phyloP scores from a whole-genome alignment of 2,329 filamentous ascomycete species.

The Chaetomiaceae sp. region DNA sequence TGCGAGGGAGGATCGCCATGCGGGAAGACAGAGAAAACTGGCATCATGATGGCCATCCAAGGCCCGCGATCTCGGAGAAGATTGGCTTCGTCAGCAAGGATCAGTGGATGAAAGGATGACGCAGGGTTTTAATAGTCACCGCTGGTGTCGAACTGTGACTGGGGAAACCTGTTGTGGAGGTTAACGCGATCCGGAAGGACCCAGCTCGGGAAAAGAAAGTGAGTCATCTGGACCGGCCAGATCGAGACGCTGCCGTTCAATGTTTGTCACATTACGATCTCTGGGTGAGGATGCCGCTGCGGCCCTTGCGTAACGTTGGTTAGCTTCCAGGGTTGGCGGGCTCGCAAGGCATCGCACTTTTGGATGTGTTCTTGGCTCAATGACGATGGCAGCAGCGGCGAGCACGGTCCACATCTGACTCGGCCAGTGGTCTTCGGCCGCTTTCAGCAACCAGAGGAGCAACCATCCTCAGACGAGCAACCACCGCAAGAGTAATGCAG shows the following conservation, averaged over 20 bases:
- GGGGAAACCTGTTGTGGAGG: background rate
- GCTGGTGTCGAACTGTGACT: background rate
- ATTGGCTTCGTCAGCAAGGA: slow-evolving; percentile 11
- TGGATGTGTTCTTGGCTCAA: too few relatives aligned
- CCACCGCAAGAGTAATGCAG: too few relatives aligned
- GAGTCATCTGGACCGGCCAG: background rate
- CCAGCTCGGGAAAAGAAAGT: background rate
- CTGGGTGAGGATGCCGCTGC: too few relatives aligned
- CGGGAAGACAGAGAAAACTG: background rate
- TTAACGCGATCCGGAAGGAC: slow-evolving; percentile 12
- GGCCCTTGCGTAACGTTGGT: too few relatives aligned
- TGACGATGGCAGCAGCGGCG: background rate
- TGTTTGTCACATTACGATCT: too few relatives aligned
- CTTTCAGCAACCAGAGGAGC: too few relatives aligned
- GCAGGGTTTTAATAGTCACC: background rate
- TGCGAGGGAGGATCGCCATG: background rate
- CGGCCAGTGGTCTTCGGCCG: background rate
- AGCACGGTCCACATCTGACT: slow-evolving; percentile 1
- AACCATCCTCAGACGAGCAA: background rate
- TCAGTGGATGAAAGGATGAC: background rate
- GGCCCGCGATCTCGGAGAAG: background rate
- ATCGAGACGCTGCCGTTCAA: background rate
- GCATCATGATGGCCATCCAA: too few relatives aligned
- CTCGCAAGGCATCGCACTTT: too few relatives aligned
- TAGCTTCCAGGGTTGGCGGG: too few relatives aligned